Conservation (phyloP, 805 yeast species). For the Cyberlindnera samutprakarnensis region DNA sequence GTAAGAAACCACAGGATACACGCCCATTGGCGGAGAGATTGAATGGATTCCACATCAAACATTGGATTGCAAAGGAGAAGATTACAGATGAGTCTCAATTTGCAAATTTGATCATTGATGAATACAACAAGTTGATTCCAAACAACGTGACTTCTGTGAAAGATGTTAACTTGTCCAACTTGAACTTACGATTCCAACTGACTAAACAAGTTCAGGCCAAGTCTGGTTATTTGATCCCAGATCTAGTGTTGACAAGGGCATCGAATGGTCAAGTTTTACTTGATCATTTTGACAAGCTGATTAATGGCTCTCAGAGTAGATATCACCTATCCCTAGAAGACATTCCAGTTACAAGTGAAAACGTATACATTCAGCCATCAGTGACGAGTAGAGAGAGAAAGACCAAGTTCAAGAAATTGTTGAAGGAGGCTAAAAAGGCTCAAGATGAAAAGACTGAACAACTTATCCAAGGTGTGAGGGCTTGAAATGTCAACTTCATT, state of each 20-base stretch:
- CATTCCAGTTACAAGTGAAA: slow-evolving; percentile 14
- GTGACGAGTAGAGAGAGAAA: slow-evolving; percentile 19
- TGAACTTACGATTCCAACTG: slow-evolving; percentile 28
- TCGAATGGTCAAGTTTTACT: slow-evolving; percentile 23
- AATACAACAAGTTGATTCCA: slow-evolving; percentile 12
- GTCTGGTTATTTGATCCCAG: slow-evolving; percentile 33
- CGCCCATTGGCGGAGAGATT: slow-evolving; percentile 11
- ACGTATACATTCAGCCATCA: slow-evolving; percentile 16
- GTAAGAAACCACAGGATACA: slow-evolving; percentile 5
- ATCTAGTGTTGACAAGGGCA: slow-evolving; percentile 26
- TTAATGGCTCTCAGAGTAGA: slow-evolving; percentile 19
- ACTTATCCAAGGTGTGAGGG: slow-evolving; percentile 18
- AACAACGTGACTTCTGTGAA: slow-evolving; percentile 4
- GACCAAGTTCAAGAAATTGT: slow-evolving; percentile 15
- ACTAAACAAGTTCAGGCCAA: slow-evolving; percentile 26
- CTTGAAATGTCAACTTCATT: too few species aligned
- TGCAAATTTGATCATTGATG: slow-evolving; percentile 15
- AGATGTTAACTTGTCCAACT: slow-evolving; percentile 18
- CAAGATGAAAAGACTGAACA: slow-evolving; percentile 17
- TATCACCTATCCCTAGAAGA: slow-evolving; percentile 12
- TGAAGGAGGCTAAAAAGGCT: slow-evolving; percentile 18
- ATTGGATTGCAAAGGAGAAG: slow-evolving; percentile 26
- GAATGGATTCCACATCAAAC: slow-evolving; percentile 24
- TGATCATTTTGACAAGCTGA: slow-evolving; percentile 23
- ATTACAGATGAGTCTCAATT: slow-evolving; percentile 21